Evolutionary conservation across 495 filamentous ascomycete genomes (phyloP).

Genomic region (Cercophora sp.): DNA sequence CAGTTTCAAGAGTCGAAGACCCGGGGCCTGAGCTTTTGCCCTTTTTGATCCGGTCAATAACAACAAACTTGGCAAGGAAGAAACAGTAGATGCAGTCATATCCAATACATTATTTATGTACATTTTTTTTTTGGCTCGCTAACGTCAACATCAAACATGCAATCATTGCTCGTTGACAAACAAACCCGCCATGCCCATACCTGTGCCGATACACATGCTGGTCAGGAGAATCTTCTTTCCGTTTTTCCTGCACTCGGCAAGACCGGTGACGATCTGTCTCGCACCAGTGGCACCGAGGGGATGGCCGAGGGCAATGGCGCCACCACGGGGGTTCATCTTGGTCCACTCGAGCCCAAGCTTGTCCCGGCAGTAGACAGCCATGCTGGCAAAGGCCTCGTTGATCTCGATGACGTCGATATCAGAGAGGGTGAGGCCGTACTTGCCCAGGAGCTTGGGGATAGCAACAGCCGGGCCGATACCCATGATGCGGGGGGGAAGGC

Average conservation of each 20-base stretch:
- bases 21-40: too few relatives aligned
- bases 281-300: conserved; percentile 78
- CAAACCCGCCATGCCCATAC: conserved; percentile 77
- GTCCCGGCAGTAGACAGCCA: conserved; percentile 90
- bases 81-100: too few relatives aligned
- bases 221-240: conserved; percentile 82
- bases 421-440: conserved; percentile 71
- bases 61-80: too few relatives aligned
- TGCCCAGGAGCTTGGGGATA: conserved; percentile 85
- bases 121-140: neutral
- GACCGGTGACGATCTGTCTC: conserved; percentile 76
- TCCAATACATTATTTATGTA: neutral
- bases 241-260: conserved; percentile 72
- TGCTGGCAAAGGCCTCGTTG: conserved; percentile 96
- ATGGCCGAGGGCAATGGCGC: conserved; percentile 75
- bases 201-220: conserved; percentile 84
- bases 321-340: conserved; percentile 88
- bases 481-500: conserved; percentile 90
- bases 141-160: neutral
- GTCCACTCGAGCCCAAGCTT: conserved; percentile 69
- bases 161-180: conserved; percentile 71
- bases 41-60: too few relatives aligned
- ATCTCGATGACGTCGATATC: conserved; percentile 90
- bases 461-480: conserved; percentile 92
- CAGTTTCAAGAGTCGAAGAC: too few relatives aligned